Percentiles rank a stretch among this genome's conserved stretches.
These are phyloP conservation scores for Arthrobotrys iridis DNA, from an alignment of 2,329 filamentous ascomycete genomes.

Conservation along the genomic window DNA sequence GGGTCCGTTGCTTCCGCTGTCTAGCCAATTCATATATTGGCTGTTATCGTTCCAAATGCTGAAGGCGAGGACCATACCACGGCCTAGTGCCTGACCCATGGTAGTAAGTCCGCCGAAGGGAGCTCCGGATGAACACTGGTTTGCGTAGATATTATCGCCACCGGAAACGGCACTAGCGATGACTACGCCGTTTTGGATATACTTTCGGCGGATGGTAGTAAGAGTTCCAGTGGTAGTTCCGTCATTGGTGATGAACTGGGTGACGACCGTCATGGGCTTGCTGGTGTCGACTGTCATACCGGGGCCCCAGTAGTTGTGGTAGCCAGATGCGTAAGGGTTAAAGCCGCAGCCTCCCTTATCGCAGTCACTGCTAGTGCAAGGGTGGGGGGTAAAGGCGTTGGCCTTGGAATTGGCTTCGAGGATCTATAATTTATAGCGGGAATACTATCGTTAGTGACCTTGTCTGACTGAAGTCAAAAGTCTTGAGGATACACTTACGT, in stretches of 20 bases:
- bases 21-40: conserved; percentile 70
- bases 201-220: conserved; percentile 38
- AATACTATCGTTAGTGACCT: neutral
- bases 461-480: too few species aligned
- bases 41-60: conserved; percentile 69
- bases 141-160: conserved; percentile 29
- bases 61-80: conserved; percentile 68
- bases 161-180: conserved; percentile 24
- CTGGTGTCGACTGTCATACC: conserved; percentile 55
- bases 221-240: conserved; percentile 15
- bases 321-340: conserved; percentile 54
- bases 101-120: conserved; percentile 62
- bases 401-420: conserved; percentile 55
- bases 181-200: conserved; percentile 44
- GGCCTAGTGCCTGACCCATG: conserved; percentile 64
- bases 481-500: conserved; percentile 60
- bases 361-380: conserved; percentile 47
- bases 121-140: conserved; percentile 31
- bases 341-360: conserved; percentile 42
- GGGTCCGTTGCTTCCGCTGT: conserved; percentile 66
- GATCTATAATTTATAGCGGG: conserved; percentile 31
- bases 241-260: conserved; percentile 54
- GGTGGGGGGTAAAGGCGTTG: conserved; percentile 55
- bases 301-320: conserved; percentile 54
- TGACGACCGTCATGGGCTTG: conserved; percentile 53